These are phyloP conservation scores for Aschersonia sp. DNA, from an alignment of 2,329 filamentous ascomycete genomes.

Conservation along the genomic window DNA sequence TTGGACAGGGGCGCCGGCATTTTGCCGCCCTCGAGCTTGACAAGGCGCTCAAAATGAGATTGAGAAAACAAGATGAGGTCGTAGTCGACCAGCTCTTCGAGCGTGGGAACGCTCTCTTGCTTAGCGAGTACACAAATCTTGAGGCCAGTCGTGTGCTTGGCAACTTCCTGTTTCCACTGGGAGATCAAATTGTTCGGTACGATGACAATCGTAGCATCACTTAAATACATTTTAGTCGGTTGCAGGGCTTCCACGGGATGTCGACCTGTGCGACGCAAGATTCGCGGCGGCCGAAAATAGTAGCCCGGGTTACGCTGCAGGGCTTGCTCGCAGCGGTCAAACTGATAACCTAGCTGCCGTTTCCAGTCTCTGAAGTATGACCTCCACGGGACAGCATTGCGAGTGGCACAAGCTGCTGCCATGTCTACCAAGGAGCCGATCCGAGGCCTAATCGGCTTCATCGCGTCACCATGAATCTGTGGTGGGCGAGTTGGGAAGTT, in stretches of 20 bases:
- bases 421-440: constrained; percentile 59
- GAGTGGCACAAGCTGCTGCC: constrained; percentile 55
- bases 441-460: constrained; percentile 22
- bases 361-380: constrained; percentile 40
- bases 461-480: constrained; percentile 34
- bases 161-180: constrained; percentile 74
- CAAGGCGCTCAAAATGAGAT: constrained; percentile 52
- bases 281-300: constrained; percentile 39
- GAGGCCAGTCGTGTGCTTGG: constrained; percentile 57
- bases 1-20: constrained; percentile 46
- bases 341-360: constrained; percentile 30
- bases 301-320: constrained; percentile 42
- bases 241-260: constrained; percentile 8
- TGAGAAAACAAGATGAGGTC: constrained; percentile 72
- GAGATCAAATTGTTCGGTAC: constrained; percentile 71
- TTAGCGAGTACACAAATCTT: constrained; percentile 48
- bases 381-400: constrained; percentile 56
- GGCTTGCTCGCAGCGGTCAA: constrained; percentile 36
- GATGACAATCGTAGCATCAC: constrained; percentile 58
- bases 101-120: constrained; percentile 37
- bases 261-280: constrained; percentile 14
- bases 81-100: constrained; percentile 43
- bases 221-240: constrained; percentile 43
- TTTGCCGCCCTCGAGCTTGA: constrained; percentile 14
- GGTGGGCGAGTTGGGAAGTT: constrained; percentile 53